These are phyloP conservation scores for Lathyrus tuberosus DNA, from an alignment of 306 rosid genomes.

Conservation along the genomic window DNA sequence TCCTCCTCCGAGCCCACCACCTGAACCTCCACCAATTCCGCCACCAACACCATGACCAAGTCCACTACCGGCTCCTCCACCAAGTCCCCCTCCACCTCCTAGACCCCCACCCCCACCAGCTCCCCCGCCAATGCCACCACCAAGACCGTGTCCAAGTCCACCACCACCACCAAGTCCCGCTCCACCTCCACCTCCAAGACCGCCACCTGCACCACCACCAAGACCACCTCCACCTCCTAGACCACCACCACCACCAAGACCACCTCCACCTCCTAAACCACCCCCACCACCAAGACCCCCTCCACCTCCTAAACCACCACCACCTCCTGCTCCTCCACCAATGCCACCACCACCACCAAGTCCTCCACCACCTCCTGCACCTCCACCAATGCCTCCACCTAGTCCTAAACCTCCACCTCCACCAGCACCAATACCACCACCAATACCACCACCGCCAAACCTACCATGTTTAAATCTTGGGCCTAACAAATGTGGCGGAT, in stretches of 20 bases:
- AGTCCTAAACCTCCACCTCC: constrained; percentile 15
- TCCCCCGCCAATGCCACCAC: constrained; percentile 35
- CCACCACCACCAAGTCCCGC: constrained; percentile 25
- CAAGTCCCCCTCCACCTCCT: constrained; percentile 21
- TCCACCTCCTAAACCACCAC: constrained; percentile 30
- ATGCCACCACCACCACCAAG: neutral
- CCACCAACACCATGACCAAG: constrained; percentile 21
- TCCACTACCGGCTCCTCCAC: neutral
- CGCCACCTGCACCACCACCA: constrained; percentile 1
- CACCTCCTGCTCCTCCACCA: neutral
- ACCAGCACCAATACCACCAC: neutral
- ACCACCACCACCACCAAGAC: constrained; percentile 12
- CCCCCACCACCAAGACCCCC: constrained; percentile 23
- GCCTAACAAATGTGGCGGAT: constrained; percentile 39
- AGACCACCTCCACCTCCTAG: neutral
- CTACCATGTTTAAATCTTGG: constrained; percentile 37
- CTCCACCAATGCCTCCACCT: neutral
- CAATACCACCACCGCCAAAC: constrained; percentile 13
- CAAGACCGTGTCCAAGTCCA: neutral
- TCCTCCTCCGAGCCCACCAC: constrained; percentile 20
- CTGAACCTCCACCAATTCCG: constrained; percentile 24
- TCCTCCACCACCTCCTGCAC: neutral
- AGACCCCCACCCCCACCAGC: constrained; percentile 23
- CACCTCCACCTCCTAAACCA: constrained; percentile 15
- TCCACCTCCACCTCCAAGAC: constrained; percentile 34